Conservation (phyloP, 495 filamentous ascomycete genomes). For the Mytilinidion resinicola region DNA sequence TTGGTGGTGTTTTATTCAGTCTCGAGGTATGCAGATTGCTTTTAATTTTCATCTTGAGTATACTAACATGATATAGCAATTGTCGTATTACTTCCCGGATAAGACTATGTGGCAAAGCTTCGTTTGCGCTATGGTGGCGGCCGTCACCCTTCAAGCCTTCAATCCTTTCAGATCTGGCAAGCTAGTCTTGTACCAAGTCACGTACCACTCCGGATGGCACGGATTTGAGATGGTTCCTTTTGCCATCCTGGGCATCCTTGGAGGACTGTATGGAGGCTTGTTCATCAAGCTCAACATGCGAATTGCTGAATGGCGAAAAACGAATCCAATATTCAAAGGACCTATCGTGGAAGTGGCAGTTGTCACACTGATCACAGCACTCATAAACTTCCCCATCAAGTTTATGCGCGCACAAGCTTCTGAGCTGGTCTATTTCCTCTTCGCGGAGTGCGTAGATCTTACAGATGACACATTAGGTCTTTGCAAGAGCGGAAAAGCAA, state of each 20-base stretch:
- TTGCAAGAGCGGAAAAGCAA: constrained; percentile 67
- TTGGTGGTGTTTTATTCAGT: constrained; percentile 92
- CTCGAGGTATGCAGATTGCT: constrained; percentile 57
- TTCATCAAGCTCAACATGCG: constrained; percentile 94
- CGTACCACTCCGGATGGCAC: constrained; percentile 88
- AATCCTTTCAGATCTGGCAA: constrained; percentile 96
- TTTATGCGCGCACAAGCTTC: constrained; percentile 87
- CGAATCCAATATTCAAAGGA: constrained; percentile 50
- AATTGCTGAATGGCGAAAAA: constrained; percentile 74
- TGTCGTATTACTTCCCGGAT: constrained; percentile 97
- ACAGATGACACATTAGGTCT: constrained; percentile 80
- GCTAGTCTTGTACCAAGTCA: constrained; percentile 93
- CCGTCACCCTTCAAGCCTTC: constrained; percentile 83
- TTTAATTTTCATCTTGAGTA: neutral
- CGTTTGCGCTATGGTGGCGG: constrained; percentile 96
- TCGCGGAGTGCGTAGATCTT: constrained; percentile 77
- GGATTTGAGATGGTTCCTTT: constrained; percentile 91
- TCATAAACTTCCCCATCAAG: constrained; percentile 90
- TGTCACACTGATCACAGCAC: constrained; percentile 70
- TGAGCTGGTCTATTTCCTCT: constrained; percentile 85
- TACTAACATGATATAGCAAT: constrained; percentile 47
- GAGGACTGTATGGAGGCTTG: constrained; percentile 86
- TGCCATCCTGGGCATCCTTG: constrained; percentile 76
- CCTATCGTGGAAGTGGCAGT: constrained; percentile 71
- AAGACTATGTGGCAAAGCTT: constrained; percentile 99